Evolutionary conservation across 257 asterid genomes (phyloP).

Genomic region (Ehretia macrophylla): DNA sequence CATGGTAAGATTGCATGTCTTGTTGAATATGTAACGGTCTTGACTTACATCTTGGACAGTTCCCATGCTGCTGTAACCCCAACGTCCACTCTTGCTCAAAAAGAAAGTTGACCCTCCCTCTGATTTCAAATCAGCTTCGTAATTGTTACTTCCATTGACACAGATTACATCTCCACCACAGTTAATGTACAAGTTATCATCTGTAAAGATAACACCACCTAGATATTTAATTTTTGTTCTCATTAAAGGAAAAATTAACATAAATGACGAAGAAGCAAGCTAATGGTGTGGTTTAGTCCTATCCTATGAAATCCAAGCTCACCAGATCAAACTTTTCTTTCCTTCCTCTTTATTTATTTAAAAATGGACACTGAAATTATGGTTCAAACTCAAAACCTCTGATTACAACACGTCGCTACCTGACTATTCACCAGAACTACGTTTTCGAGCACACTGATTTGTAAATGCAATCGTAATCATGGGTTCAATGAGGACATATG

Average conservation of each 20-base stretch:
- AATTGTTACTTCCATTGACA: neutral
- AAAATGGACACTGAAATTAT: too few species aligned
- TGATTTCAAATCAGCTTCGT: slow-evolving; percentile 14
- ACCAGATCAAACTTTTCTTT: neutral
- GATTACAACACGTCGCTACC: too few species aligned
- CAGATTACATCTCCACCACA: slow-evolving; percentile 10
- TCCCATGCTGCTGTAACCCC: slow-evolving; percentile 37
- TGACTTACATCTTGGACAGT: neutral
- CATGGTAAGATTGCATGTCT: slow-evolving; percentile 9
- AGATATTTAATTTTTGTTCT: neutral
- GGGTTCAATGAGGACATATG: neutral
- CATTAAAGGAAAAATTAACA: slow-evolving; percentile 21
- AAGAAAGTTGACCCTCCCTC: slow-evolving; percentile 16
- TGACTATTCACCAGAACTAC: too few species aligned
- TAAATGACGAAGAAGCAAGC: neutral
- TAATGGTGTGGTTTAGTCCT: too few species aligned
- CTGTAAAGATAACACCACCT: neutral
- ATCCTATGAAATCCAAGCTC: neutral
- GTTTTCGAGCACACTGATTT: neutral
- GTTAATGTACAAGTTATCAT: slow-evolving; percentile 13
- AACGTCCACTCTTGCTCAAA: neutral
- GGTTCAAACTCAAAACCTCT: too few species aligned
- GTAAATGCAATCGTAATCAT: neutral
- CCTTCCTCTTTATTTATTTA: neutral
- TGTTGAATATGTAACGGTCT: neutral